phyloP scores from a whole-genome alignment of 345 rosid genomes.

The Ricinus communis region DNA sequence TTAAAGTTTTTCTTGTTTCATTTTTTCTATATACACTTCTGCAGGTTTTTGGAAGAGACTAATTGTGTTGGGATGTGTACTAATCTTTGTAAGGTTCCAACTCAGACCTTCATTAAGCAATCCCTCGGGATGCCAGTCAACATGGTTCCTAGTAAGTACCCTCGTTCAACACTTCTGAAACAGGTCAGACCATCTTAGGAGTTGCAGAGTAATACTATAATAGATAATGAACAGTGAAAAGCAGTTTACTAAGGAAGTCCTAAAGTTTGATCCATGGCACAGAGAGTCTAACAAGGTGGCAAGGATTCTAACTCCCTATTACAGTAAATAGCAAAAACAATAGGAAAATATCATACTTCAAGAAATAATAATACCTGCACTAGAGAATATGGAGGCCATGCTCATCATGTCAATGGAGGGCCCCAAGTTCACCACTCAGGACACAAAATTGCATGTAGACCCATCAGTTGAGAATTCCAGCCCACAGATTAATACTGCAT shows the following conservation, averaged over 20 bases:
- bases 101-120: constrained; percentile 72
- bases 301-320: constrained; percentile 8
- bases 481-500: constrained; percentile 17
- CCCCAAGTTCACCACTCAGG: constrained; percentile 63
- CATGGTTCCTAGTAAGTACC: constrained; percentile 83
- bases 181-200: background rate
- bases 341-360: constrained; percentile 24
- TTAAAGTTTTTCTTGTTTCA: background rate
- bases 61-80: constrained; percentile 92
- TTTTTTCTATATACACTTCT: constrained; percentile 6
- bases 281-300: background rate
- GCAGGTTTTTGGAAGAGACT: constrained; percentile 81
- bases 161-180: background rate
- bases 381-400: constrained; percentile 52
- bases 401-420: constrained; percentile 54
- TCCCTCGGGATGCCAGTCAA: constrained; percentile 82
- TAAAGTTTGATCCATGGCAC: background rate
- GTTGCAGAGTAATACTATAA: background rate
- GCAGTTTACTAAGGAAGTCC: background rate
- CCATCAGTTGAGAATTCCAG: constrained; percentile 30
- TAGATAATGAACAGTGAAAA: background rate
- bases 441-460: constrained; percentile 53
- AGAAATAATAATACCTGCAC: constrained; percentile 52
- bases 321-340: constrained; percentile 19
- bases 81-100: constrained; percentile 79